These are phyloP conservation scores for Atkinsonella hypoxylon DNA, from an alignment of 2,329 filamentous ascomycete genomes.

Conservation along the genomic window DNA sequence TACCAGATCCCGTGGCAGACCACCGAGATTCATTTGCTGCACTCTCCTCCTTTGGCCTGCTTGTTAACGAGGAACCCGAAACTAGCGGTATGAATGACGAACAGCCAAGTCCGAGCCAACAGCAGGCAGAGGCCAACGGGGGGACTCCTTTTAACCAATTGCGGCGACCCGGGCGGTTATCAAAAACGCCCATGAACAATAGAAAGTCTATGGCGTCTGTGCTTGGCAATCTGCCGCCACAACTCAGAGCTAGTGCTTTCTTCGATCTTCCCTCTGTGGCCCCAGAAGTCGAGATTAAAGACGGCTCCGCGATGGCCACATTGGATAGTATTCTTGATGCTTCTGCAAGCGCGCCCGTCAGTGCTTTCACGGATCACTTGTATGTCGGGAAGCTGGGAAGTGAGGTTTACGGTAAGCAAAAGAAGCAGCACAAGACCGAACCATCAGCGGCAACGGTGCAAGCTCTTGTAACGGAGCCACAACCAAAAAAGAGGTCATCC, in stretches of 20 bases:
- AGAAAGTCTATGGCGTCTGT: conserved; percentile 21
- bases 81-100: conserved; percentile 7
- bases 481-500: conserved; percentile 34
- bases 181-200: conserved; percentile 19
- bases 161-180: conserved; percentile 22
- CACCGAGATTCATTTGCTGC: conserved; percentile 24
- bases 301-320: conserved; percentile 76
- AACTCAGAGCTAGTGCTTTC: conserved; percentile 81
- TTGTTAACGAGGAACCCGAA: conserved; percentile 8
- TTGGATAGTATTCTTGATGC: conserved; percentile 88
- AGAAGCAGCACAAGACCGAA: conserved; percentile 31
- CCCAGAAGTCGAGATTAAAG: conserved; percentile 46
- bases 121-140: conserved; percentile 9
- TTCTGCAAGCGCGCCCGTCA: conserved; percentile 76
- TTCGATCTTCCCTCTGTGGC: conserved; percentile 58
- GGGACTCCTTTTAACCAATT: conserved; percentile 13
- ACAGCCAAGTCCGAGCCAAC: conserved; percentile 4
- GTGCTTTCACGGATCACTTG: conserved; percentile 81
- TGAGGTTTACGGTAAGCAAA: conserved; percentile 59
- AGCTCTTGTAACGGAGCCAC: conserved; percentile 13
- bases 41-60: conserved; percentile 17
- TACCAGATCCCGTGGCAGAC: conserved; percentile 33
- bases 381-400: conserved; percentile 64
- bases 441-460: conserved; percentile 16
- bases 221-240: conserved; percentile 50